Conservation (phyloP, 225 moss, liverwort and hornwort genomes). For the Physcomitrium patens region DNA sequence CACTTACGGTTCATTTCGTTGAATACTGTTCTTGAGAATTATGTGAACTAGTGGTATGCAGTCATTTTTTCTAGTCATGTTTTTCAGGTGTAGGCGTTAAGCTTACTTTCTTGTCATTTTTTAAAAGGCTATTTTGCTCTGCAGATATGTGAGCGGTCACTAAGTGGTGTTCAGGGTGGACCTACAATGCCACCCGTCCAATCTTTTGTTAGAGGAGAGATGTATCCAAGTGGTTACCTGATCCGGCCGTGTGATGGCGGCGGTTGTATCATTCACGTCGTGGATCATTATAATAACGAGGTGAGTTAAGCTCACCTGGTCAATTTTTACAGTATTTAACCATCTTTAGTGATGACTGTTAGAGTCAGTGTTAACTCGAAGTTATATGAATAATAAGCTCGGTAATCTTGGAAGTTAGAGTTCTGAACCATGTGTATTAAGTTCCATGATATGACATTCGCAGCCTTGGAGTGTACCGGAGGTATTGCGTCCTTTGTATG, state of each 20-base stretch:
- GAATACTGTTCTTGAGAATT: neutral
- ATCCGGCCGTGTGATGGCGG: constrained; percentile 97
- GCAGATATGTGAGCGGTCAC: constrained; percentile 93
- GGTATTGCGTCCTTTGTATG: constrained; percentile 90
- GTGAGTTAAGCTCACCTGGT: constrained; percentile 29
- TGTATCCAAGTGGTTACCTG: constrained; percentile 92
- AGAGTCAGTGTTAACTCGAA: neutral
- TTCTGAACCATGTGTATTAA: neutral
- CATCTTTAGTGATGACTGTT: neutral
- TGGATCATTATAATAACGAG: constrained; percentile 93
- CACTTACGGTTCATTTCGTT: constrained; percentile 13
- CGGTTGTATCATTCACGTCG: constrained; percentile 93
- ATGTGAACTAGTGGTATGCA: neutral
- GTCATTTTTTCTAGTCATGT: neutral
- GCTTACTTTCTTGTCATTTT: neutral
- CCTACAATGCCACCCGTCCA: constrained; percentile 88
- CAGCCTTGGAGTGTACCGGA: constrained; percentile 99
- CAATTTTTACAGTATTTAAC: neutral
- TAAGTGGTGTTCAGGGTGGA: constrained; percentile 72
- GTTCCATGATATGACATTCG: constrained; percentile 18
- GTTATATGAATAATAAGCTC: neutral
- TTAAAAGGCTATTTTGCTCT: constrained; percentile 1
- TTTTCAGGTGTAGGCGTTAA: neutral
- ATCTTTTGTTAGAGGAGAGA: constrained; percentile 88
- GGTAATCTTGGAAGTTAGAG: neutral